Conservation (phyloP, 140 eudicot species). For the Flaveria floridana region DNA sequence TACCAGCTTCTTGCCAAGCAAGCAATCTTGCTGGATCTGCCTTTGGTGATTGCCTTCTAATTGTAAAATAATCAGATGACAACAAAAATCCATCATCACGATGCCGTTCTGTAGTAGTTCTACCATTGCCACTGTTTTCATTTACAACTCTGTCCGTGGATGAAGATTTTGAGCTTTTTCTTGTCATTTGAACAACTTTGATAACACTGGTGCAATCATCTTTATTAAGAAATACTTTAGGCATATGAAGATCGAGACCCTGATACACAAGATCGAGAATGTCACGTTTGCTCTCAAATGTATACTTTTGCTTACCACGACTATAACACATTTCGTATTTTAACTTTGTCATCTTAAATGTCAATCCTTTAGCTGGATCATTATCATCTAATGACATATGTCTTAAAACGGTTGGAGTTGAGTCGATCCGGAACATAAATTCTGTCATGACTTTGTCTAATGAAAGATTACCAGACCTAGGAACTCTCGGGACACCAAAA, state of each 20-base stretch:
- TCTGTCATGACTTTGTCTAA: constrained; percentile 94
- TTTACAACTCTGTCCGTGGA: constrained; percentile 49
- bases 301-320: constrained; percentile 85
- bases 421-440: constrained; percentile 89
- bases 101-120: constrained; percentile 55
- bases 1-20: constrained; percentile 98
- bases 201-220: constrained; percentile 71
- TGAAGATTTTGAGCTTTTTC: constrained; percentile 78
- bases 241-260: constrained; percentile 91
- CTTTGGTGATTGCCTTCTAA: constrained; percentile 87
- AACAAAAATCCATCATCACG: constrained; percentile 93
- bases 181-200: constrained; percentile 61
- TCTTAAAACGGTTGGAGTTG: constrained; percentile 74
- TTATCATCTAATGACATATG: constrained; percentile 83
- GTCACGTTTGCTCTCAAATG: constrained; percentile 83
- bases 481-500: constrained; percentile 82
- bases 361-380: constrained; percentile 97
- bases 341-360: constrained; percentile 71
- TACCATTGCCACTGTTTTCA: constrained; percentile 42
- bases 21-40: constrained; percentile 87
- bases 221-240: constrained; percentile 67
- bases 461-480: constrained; percentile 96
- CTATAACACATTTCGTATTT: constrained; percentile 70
- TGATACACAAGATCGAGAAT: constrained; percentile 90
- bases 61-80: constrained; percentile 88